Percentiles rank a stretch among this genome's conserved stretches.
These are phyloP conservation scores for Ambrosiella beaveri DNA, from an alignment of 2,329 filamentous ascomycete species.

Conservation along the genomic window DNA sequence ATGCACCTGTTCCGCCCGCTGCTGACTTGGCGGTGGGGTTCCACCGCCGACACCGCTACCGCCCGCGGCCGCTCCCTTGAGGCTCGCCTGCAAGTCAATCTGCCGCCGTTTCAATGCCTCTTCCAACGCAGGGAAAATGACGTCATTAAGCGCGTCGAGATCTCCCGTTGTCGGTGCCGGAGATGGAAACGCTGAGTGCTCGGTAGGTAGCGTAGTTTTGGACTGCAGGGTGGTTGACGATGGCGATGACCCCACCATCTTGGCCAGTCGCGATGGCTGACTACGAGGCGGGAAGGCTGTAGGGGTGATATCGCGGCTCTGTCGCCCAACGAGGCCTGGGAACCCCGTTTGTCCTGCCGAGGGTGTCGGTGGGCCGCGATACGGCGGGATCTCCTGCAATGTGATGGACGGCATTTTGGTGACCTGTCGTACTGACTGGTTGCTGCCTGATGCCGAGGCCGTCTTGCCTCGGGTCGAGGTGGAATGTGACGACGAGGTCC, in stretches of 20 bases:
- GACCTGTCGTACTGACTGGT: slow-evolving; percentile 21
- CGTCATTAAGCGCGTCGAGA: slow-evolving; percentile 72
- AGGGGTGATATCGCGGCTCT: slow-evolving; percentile 15
- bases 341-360: slow-evolving; percentile 15
- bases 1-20: slow-evolving; percentile 55
- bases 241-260: neutral
- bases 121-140: slow-evolving; percentile 84
- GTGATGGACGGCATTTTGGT: slow-evolving; percentile 26
- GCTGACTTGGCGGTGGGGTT: slow-evolving; percentile 38
- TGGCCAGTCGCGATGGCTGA: neutral
- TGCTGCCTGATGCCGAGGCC: neutral
- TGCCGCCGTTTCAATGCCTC: slow-evolving; percentile 72
- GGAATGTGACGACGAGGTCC: neutral
- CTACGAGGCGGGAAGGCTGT: slow-evolving; percentile 6
- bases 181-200: slow-evolving; percentile 35
- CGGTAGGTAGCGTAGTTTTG: slow-evolving; percentile 17
- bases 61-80: slow-evolving; percentile 16
- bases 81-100: slow-evolving; percentile 35
- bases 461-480: neutral
- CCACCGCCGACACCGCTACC: too few species aligned
- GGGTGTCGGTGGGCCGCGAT: slow-evolving; percentile 23
- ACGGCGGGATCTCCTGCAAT: slow-evolving; percentile 39
- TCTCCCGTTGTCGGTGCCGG: slow-evolving; percentile 45
- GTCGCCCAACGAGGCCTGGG: slow-evolving; percentile 14
- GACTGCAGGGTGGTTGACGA: slow-evolving; percentile 15